Evolutionary conservation across 2,329 filamentous ascomycete genomes (phyloP).

Genomic region (Mycogone perniciosa): DNA sequence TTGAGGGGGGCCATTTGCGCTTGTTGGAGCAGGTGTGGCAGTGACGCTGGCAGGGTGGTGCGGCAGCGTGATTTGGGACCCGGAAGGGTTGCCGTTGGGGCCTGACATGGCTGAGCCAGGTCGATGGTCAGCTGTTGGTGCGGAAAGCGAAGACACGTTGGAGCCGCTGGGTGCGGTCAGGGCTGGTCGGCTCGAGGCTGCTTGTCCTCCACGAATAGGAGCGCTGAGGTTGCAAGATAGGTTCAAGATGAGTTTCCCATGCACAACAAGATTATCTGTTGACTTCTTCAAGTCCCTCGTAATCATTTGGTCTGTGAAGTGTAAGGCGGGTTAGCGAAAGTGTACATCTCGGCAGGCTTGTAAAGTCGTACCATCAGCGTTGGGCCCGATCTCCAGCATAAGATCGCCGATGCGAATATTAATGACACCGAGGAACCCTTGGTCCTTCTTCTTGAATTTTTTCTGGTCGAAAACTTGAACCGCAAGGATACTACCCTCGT

Average conservation of each 20-base stretch:
- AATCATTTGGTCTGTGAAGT: slow-evolving; percentile 81
- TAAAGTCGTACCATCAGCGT: slow-evolving; percentile 71
- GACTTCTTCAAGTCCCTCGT: slow-evolving; percentile 96
- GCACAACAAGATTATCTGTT: slow-evolving; percentile 93
- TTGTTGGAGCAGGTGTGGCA: slow-evolving; percentile 26
- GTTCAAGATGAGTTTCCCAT: slow-evolving; percentile 95
- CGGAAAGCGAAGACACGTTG: slow-evolving; percentile 37
- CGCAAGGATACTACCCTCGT: slow-evolving; percentile 91
- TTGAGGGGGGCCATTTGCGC: slow-evolving; percentile 25
- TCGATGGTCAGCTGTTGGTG: slow-evolving; percentile 40
- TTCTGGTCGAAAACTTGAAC: slow-evolving; percentile 99
- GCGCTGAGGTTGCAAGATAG: slow-evolving; percentile 81
- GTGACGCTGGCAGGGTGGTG: slow-evolving; percentile 44
- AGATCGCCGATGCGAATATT: slow-evolving; percentile 94
- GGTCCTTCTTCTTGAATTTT: slow-evolving; percentile 99
- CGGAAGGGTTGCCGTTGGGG: slow-evolving; percentile 36
- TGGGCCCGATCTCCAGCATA: slow-evolving; percentile 74
- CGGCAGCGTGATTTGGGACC: slow-evolving; percentile 36
- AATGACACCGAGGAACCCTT: slow-evolving; percentile 95
- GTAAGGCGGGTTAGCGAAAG: slow-evolving; percentile 21
- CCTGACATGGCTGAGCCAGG: slow-evolving; percentile 49
- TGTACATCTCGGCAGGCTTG: not conserved
- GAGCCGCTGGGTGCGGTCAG: slow-evolving; percentile 39
- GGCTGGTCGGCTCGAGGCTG: slow-evolving; percentile 41
- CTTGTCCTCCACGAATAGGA: slow-evolving; percentile 52